phyloP scores from a whole-genome alignment of 2,329 filamentous ascomycete species.

The Trichophyton rubrum region DNA sequence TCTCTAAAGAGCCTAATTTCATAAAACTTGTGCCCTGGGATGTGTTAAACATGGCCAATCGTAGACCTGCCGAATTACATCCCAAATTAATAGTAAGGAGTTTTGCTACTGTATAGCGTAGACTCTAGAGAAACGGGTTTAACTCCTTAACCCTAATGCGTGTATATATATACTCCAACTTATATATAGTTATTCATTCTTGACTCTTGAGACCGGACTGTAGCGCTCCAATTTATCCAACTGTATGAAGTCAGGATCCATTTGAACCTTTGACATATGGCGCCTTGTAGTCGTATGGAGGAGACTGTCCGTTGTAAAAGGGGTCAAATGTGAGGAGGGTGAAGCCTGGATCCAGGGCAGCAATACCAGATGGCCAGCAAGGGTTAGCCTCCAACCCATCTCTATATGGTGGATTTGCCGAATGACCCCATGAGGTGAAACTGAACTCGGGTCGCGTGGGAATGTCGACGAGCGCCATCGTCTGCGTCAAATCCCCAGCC shows the following conservation, averaged over 20 bases:
- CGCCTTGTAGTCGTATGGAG: constrained; percentile 4
- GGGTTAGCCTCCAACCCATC: constrained; percentile 4
- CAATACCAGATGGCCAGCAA: constrained; percentile 5
- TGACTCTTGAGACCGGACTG: no score
- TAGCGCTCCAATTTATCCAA: no score
- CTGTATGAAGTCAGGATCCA: not conserved
- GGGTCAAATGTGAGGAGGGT: constrained; percentile 2
- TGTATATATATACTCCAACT: no score
- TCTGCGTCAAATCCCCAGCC: not conserved
- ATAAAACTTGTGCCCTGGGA: no score
- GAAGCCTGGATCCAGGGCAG: constrained; percentile 3
- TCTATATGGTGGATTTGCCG: not conserved
- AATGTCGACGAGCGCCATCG: not conserved
- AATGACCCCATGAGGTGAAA: constrained; percentile 2
- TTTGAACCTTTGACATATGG: constrained; percentile 6
- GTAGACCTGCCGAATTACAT: no score
- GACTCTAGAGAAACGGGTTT: no score
- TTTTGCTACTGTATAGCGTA: no score
- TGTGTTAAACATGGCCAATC: no score
- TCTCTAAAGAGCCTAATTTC: no score
- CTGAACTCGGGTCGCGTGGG: constrained; percentile 2
- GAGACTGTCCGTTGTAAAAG: not conserved
- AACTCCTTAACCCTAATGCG: no score
- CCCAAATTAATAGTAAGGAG: no score
- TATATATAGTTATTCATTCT: no score